Evolutionary conservation across 352 stramenopile species (phyloP).

Genomic region (Pythium utonaiense): DNA sequence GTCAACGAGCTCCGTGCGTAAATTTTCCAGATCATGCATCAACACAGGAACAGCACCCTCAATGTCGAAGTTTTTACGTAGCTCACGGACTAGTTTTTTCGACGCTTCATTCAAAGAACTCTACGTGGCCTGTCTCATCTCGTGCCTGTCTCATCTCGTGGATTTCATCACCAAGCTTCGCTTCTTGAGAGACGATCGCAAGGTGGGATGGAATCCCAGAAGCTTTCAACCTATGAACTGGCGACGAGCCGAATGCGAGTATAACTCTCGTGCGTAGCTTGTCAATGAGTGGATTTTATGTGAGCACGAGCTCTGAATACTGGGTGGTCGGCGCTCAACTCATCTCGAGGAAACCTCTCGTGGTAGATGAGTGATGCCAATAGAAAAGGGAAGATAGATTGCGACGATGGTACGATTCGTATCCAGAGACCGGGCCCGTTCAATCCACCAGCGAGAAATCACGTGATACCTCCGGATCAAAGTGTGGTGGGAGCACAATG

Average conservation of each 20-base stretch:
- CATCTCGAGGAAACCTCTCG: neutral
- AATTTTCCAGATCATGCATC: neutral
- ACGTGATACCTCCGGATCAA: neutral
- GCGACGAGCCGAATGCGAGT: neutral
- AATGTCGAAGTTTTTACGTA: neutral
- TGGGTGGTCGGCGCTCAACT: neutral
- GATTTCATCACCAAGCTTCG: neutral
- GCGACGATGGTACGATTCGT: neutral
- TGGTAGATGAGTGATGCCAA: conserved; percentile 7
- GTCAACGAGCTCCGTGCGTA: neutral
- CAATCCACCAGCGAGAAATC: neutral
- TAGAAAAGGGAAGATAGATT: conserved; percentile 4
- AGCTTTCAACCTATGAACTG: neutral
- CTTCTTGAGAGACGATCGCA: neutral
- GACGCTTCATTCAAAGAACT: neutral
- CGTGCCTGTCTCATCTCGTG: neutral
- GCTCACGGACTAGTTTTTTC: neutral
- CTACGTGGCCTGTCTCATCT: neutral
- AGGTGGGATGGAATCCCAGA: conserved; percentile 6
- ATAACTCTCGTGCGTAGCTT: neutral
- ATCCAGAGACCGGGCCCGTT: neutral
- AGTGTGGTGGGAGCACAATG: conserved; percentile 9
- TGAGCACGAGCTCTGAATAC: conserved; percentile 8
- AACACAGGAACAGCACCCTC: conserved; percentile 1
- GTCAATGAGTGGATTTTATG: conserved; percentile 4